These are phyloP conservation scores for Murraya koenigii DNA, from an alignment of 345 rosid species.

Conservation along the genomic window DNA sequence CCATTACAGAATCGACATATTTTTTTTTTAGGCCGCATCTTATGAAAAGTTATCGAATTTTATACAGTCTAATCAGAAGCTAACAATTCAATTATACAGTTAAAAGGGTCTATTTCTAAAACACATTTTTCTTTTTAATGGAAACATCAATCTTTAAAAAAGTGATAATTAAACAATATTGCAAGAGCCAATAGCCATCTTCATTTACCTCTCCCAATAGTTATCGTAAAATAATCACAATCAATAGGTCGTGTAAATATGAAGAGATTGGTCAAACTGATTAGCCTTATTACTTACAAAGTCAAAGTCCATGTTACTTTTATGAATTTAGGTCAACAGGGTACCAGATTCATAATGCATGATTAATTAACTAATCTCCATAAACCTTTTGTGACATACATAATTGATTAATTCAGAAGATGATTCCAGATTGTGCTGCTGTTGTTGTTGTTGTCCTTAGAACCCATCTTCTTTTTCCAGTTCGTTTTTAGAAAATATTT, in stretches of 20 bases:
- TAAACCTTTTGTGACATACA: background rate
- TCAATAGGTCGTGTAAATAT: slow-evolving; percentile 11
- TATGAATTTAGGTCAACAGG: slow-evolving; percentile 22
- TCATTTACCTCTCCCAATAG: no score
- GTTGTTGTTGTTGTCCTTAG: no score
- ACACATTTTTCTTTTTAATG: no score
- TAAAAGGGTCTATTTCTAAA: no score
- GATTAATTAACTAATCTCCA: background rate
- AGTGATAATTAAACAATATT: no score
- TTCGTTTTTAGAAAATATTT: no score
- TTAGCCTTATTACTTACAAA: slow-evolving; percentile 15
- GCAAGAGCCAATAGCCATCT: no score
- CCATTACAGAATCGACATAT: background rate
- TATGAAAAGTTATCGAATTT: background rate
- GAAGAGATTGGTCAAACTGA: slow-evolving; percentile 24
- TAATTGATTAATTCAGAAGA: background rate
- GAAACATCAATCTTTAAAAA: no score
- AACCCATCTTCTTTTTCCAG: no score
- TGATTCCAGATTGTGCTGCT: background rate
- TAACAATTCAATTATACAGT: no score
- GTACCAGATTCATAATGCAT: background rate
- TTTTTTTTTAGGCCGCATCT: background rate
- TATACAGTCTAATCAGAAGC: background rate
- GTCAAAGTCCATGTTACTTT: slow-evolving; percentile 32
- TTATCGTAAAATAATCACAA: no score